Evolutionary conservation across 129 eudicot species (phyloP), one percentile per base, ranked within the genome.

Genomic region (Solidago caesia): DNA sequence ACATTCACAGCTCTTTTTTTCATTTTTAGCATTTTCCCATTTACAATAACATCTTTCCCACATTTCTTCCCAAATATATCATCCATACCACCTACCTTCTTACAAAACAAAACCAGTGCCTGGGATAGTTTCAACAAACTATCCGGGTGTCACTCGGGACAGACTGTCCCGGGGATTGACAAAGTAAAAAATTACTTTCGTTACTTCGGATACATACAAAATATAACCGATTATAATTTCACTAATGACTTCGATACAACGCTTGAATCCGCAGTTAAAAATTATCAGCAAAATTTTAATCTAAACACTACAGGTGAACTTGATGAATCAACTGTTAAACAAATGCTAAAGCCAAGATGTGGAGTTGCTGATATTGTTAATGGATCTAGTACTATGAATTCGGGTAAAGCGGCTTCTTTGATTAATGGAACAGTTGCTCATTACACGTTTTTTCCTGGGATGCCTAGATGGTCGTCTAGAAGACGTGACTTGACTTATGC

Each of bases 21-120:
- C 62, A 0, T 42, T 8, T 5, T 67, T 59, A 27, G 44, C 7
- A 0, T 64, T 45, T 46, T 49, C 46, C 61, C 78, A 5, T 5
- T 2, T 0, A 14, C 62, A 25, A 72, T 86, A 33, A 47, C 63
- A 27, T 44, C 89, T 45, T 68, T 87, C 48, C 89, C 90, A 6
- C 89, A 90, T 79, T 88, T 91, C 59, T 91, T 88, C 85, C 94
- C 97, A 0, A 90, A 90, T 33, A 44, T 86, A 6, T 77, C 94
- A n/a, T 82, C 94, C 62, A 86, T 91, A 11, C 97, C 97, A 2
- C 71, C 74, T 5, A 44, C 85, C 4, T 44, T 83, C 1, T 7
- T 82, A 16, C 88, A 83, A 2, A 86, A 84, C 79, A 70, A 45
- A 75, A 64, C 86, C 43, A 21, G 75, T 63, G 73, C 45, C 6